phyloP scores from a whole-genome alignment of 306 rosid species.

The Hippophae rhamnoides region DNA sequence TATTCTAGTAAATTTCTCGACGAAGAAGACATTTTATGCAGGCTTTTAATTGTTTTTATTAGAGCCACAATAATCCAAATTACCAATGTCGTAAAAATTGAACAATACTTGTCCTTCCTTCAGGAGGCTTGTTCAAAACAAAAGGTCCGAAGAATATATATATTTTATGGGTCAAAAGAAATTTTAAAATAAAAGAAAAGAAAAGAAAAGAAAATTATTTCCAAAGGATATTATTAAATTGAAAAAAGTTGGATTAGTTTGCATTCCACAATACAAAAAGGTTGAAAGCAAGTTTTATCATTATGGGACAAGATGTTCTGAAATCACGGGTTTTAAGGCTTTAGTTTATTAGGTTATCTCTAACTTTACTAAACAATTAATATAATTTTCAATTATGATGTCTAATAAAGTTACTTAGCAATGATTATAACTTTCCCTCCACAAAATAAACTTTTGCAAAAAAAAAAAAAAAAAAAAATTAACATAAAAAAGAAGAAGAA shows the following conservation, averaged over 20 bases:
- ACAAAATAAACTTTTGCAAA: background rate
- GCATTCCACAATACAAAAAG: constrained; percentile 6
- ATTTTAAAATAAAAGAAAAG: background rate
- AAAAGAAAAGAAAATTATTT: background rate
- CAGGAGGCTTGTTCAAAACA: no score
- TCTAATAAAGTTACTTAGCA: constrained; percentile 7
- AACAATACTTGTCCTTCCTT: no score
- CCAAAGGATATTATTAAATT: background rate
- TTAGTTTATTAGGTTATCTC: no score
- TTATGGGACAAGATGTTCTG: constrained; percentile 34
- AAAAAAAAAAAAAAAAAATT: no score
- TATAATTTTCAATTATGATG: constrained; percentile 20
- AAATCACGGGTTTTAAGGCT: constrained; percentile 22
- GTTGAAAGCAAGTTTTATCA: constrained; percentile 11
- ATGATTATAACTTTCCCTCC: constrained; percentile 28
- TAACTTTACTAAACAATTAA: constrained; percentile 2
- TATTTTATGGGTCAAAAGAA: no score
- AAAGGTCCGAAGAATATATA: no score
- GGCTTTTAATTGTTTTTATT: no score
- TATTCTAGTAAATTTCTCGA: no score
- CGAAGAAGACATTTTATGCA: no score
- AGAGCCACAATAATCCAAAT: no score
- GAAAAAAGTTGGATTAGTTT: constrained; percentile 1
- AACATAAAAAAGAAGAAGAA: no score
- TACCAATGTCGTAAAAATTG: no score